phyloP scores from a whole-genome alignment of 495 filamentous ascomycete species.

The Aspergillus nidulans region DNA sequence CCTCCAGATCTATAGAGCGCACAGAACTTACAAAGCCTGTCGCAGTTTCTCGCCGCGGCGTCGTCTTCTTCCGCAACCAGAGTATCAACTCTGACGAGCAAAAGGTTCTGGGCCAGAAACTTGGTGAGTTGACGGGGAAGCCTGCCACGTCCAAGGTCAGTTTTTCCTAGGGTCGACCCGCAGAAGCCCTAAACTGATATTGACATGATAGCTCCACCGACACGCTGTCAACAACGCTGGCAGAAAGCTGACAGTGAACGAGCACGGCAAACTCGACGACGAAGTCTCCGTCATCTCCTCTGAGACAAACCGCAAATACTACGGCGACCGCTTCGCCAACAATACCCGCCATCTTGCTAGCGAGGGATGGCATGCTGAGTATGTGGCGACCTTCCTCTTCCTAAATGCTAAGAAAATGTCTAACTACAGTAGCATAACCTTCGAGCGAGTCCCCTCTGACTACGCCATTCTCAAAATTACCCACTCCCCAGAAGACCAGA shows the following conservation, averaged over 20 bases:
- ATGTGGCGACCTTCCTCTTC: background rate
- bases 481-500: constrained; percentile 1
- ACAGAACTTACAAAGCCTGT: too few species aligned
- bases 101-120: background rate
- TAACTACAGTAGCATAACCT: constrained; percentile 3
- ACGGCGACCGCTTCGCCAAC: background rate
- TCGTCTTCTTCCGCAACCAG: constrained; percentile 8
- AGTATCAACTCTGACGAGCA: background rate
- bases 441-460: background rate
- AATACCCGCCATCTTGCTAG: constrained; percentile 1
- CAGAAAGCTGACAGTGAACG: background rate
- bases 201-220: background rate
- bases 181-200: background rate
- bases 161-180: too few species aligned
- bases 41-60: background rate
- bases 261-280: constrained; percentile 2
- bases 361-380: constrained; percentile 9
- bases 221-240: constrained; percentile 3
- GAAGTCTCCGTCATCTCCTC: constrained; percentile 8
- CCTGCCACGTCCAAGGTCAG: constrained; percentile 1
- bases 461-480: constrained; percentile 3
- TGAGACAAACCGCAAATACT: background rate
- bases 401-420: background rate
- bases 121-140: constrained; percentile 8
- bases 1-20: too few species aligned